phyloP scores from a whole-genome alignment of 176 grass and related monocot species.

The Triticum urartu region DNA sequence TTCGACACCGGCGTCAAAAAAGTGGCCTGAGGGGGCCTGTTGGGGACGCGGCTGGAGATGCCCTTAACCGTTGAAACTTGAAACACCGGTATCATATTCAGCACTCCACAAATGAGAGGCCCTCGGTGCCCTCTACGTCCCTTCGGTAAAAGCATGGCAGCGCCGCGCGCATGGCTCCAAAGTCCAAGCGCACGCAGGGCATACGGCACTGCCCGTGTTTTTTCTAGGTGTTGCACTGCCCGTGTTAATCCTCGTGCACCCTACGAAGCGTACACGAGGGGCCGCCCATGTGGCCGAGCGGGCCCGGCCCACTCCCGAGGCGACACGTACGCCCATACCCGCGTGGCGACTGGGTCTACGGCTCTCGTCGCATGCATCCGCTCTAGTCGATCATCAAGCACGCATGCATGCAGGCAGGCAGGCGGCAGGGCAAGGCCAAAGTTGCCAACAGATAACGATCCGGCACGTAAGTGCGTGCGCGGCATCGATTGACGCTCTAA shows the following conservation, averaged over 20 bases:
- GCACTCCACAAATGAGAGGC: not conserved
- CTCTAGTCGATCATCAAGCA: not conserved
- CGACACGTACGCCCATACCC: constrained; percentile 16
- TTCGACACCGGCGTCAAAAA: too few species aligned
- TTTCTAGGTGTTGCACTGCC: not conserved
- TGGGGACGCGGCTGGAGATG: too few species aligned
- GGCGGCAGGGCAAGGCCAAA: not conserved
- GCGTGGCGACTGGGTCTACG: not conserved
- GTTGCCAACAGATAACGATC: constrained; percentile 29
- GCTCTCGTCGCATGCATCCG: not conserved
- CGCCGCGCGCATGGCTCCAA: not conserved
- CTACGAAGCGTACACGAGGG: too few species aligned
- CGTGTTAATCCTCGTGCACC: not conserved
- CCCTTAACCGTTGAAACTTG: not conserved
- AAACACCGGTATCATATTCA: not conserved
- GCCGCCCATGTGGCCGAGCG: too few species aligned
- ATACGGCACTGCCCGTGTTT: not conserved
- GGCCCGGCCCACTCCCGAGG: too few species aligned
- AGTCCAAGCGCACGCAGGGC: not conserved
- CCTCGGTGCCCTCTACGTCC: not conserved
- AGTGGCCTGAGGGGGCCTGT: too few species aligned
- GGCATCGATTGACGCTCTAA: not conserved
- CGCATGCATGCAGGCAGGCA: not conserved
- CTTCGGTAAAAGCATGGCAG: not conserved
- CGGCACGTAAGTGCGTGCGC: not conserved